Evolutionary conservation across 1,139 yeast species (phyloP).

Genomic region (Geotrichum carabidarum): DNA sequence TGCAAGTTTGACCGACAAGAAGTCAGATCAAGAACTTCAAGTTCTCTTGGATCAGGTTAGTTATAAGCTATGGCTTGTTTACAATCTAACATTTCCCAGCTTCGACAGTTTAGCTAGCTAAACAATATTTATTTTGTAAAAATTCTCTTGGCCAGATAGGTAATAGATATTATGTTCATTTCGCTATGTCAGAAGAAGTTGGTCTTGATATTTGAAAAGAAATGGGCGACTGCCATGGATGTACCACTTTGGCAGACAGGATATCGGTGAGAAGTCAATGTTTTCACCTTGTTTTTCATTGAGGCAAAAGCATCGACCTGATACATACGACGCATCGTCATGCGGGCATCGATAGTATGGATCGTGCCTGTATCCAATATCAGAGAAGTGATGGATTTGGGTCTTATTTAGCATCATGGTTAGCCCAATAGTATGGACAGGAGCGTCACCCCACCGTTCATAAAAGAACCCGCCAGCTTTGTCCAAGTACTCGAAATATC

Average conservation of each 20-base stretch:
- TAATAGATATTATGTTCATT: not conserved
- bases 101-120: constrained; percentile 32
- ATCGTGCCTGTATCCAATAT: constrained; percentile 75
- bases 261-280: constrained; percentile 57
- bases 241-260: constrained; percentile 89
- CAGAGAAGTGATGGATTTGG: constrained; percentile 83
- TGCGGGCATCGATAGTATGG: constrained; percentile 83
- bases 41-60: constrained; percentile 76
- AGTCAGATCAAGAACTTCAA: constrained; percentile 81
- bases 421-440: constrained; percentile 81
- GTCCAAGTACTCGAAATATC: constrained; percentile 68
- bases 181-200: constrained; percentile 4
- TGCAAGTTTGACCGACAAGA: constrained; percentile 77
- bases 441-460: constrained; percentile 96
- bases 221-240: constrained; percentile 42
- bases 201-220: constrained; percentile 30
- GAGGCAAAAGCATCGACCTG: constrained; percentile 66
- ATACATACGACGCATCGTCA: constrained; percentile 45
- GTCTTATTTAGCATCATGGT: constrained; percentile 59
- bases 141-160: not conserved
- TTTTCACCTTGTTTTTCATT: constrained; percentile 40
- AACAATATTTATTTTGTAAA: constrained; percentile 5
- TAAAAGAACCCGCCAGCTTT: constrained; percentile 78
- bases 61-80: not conserved
- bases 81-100: constrained; percentile 14